Evolutionary conservation across 306 rosid species (phyloP).

Genomic region (Vigna angularis): DNA sequence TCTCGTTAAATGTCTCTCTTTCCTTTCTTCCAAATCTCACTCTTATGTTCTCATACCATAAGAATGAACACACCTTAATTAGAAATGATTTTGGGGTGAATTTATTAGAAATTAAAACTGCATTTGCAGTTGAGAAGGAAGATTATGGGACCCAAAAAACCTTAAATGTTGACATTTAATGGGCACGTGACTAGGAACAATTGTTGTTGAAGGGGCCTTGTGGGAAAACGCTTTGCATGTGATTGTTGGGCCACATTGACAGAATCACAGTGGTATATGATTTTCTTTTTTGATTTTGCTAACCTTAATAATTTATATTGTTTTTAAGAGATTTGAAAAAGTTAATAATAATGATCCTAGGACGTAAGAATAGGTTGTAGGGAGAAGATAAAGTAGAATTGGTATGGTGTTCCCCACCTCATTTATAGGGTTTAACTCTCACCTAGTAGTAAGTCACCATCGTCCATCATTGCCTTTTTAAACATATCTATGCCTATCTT

Average conservation of each 20-base stretch:
- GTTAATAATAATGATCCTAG: not conserved
- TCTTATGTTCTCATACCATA: not conserved
- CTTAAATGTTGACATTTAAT: constrained; percentile 64
- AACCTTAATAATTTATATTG: not conserved
- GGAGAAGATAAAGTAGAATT: not conserved
- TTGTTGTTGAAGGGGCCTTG: constrained; percentile 51
- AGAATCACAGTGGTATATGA: not conserved
- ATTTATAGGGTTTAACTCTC: constrained; percentile 24
- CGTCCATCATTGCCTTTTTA: not conserved
- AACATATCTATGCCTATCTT: not conserved
- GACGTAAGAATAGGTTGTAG: not conserved
- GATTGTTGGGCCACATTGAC: constrained; percentile 58
- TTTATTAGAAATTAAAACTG: not conserved
- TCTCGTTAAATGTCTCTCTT: not conserved
- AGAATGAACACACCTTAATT: not conserved
- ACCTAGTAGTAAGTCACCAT: not conserved
- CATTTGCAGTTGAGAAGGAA: constrained; percentile 28
- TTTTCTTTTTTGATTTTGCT: not conserved
- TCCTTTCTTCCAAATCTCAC: not conserved
- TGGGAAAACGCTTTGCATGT: constrained; percentile 73
- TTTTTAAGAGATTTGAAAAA: not conserved
- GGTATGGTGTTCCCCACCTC: not conserved
- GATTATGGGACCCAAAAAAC: constrained; percentile 50
- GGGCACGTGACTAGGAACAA: constrained; percentile 72
- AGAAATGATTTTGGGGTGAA: not conserved